A percentile compares a stretch with the other conserved stretches of the same genome.
Conservation (phyloP, 352 stramenopile species). For the Pythium phragmitis region DNA sequence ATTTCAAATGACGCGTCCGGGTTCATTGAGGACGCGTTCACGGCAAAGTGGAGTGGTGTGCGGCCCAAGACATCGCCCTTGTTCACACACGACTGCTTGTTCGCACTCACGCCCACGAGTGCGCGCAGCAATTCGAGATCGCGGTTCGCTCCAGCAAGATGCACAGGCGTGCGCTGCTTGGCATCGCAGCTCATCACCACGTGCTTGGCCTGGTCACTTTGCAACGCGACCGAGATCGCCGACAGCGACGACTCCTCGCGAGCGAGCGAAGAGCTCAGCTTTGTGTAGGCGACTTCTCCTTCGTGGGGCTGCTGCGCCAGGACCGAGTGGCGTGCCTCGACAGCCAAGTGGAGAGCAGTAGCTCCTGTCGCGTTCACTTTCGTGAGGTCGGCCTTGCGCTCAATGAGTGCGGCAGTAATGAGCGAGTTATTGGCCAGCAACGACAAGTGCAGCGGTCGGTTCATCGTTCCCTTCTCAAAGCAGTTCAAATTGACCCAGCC, state of each 20-base stretch:
- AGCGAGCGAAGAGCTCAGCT: slow-evolving; percentile 21
- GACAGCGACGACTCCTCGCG: slow-evolving; percentile 23
- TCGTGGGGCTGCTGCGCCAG: slow-evolving; percentile 44
- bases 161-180: slow-evolving; percentile 52
- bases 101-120: slow-evolving; percentile 37
- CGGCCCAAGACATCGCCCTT: slow-evolving; percentile 45
- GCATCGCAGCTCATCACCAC: slow-evolving; percentile 46
- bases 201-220: slow-evolving; percentile 40
- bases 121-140: slow-evolving; percentile 57
- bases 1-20: slow-evolving; percentile 78
- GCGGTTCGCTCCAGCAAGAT: slow-evolving; percentile 59
- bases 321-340: slow-evolving; percentile 48
- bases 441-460: slow-evolving; percentile 54
- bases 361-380: slow-evolving; percentile 36
- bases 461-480: slow-evolving; percentile 32
- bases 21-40: slow-evolving; percentile 66
- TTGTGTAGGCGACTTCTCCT: slow-evolving; percentile 57
- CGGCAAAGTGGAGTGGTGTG: slow-evolving; percentile 69
- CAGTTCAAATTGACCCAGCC: slow-evolving; percentile 44
- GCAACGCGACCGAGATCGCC: slow-evolving; percentile 54
- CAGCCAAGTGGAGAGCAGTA: slow-evolving; percentile 48
- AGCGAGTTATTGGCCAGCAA: slow-evolving; percentile 39
- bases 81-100: slow-evolving; percentile 50
- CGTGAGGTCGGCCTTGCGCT: slow-evolving; percentile 46
- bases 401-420: slow-evolving; percentile 45